Percentiles rank a stretch among this genome's conserved stretches.
These are phyloP conservation scores for Akanthomyces lecanii DNA, from an alignment of 2,329 filamentous ascomycete species.

Conservation along the genomic window DNA sequence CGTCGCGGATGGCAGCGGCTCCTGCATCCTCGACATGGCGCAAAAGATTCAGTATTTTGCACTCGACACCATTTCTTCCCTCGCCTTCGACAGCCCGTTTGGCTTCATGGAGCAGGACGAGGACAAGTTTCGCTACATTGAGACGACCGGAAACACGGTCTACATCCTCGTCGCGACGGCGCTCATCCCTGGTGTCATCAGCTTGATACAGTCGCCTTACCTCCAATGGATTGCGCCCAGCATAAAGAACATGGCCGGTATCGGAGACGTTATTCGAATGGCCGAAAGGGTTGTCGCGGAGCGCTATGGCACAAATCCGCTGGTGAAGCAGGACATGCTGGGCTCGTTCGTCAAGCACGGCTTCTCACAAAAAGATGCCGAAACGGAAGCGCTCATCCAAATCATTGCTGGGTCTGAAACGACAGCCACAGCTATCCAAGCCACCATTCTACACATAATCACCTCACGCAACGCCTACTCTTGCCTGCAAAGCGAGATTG, in stretches of 20 bases:
- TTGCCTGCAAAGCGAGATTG: slow-evolving; percentile 41
- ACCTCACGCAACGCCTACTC: slow-evolving; percentile 40
- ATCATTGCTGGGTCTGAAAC: slow-evolving; percentile 47
- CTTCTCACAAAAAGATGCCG: slow-evolving; percentile 30
- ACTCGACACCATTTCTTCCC: slow-evolving; percentile 49
- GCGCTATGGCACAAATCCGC: slow-evolving; percentile 26
- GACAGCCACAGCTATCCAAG: slow-evolving; percentile 44
- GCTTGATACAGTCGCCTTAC: slow-evolving; percentile 35
- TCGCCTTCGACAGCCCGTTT: slow-evolving; percentile 47
- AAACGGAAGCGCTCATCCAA: slow-evolving; percentile 38
- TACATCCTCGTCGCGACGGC: slow-evolving; percentile 41
- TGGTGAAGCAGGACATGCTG: slow-evolving; percentile 33
- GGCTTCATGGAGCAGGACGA: slow-evolving; percentile 42
- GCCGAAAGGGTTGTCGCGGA: slow-evolving; percentile 27
- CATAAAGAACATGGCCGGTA: slow-evolving; percentile 24
- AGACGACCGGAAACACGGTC: slow-evolving; percentile 37
- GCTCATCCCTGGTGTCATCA: slow-evolving; percentile 39
- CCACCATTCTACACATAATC: slow-evolving; percentile 43
- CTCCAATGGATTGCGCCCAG: slow-evolving; percentile 35
- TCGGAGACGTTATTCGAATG: slow-evolving; percentile 33
- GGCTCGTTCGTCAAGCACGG: slow-evolving; percentile 35
- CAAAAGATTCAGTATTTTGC: slow-evolving; percentile 49
- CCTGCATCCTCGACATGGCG: slow-evolving; percentile 37
- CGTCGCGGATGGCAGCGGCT: slow-evolving; percentile 24
- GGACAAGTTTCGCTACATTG: slow-evolving; percentile 44